Percentiles rank a stretch among this genome's conserved stretches.
Conservation (phyloP, 768 basidiomycete genomes). For the Leccinellum luteum region DNA sequence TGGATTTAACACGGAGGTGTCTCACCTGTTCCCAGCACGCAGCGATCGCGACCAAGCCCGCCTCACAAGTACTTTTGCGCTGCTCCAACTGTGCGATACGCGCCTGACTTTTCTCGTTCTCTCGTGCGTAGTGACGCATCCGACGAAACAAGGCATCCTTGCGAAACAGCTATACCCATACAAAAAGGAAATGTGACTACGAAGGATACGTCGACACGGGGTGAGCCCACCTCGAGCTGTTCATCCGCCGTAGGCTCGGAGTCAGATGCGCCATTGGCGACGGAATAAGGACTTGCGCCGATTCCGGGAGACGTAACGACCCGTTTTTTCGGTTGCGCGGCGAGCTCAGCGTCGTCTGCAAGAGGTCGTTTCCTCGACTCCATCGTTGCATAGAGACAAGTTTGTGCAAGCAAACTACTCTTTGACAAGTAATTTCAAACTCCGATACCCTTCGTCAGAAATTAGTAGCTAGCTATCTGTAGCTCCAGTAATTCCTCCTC, state of each 20-base stretch:
- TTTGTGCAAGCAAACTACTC: slow-evolving; percentile 3
- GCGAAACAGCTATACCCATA: slow-evolving; percentile 59
- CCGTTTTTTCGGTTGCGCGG: slow-evolving; percentile 52
- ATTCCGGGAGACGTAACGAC: slow-evolving; percentile 41
- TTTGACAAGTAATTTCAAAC: slow-evolving; percentile 23
- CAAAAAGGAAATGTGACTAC: slow-evolving; percentile 23
- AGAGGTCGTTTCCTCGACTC: slow-evolving; percentile 62
- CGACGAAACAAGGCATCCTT: slow-evolving; percentile 85
- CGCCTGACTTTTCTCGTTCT: slow-evolving; percentile 61
- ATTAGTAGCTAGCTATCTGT: neutral
- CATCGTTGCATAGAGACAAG: slow-evolving; percentile 34
- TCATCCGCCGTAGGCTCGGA: slow-evolving; percentile 49
- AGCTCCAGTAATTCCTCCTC: neutral
- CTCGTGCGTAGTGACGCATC: slow-evolving; percentile 80
- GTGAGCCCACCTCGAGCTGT: slow-evolving; percentile 60
- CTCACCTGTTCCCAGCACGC: slow-evolving; percentile 79
- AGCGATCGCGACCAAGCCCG: slow-evolving; percentile 68
- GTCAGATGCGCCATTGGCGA: slow-evolving; percentile 39
- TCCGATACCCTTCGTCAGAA: slow-evolving; percentile 17
- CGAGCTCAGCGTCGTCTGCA: slow-evolving; percentile 47
- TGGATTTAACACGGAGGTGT: neutral
- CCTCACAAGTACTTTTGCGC: slow-evolving; percentile 64
- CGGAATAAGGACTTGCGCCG: slow-evolving; percentile 46
- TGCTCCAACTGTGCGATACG: slow-evolving; percentile 65
- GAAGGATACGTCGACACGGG: slow-evolving; percentile 19